Evolutionary conservation across 2,329 filamentous ascomycete genomes (phyloP).

Genomic region (Xenoacremonium recifei): DNA sequence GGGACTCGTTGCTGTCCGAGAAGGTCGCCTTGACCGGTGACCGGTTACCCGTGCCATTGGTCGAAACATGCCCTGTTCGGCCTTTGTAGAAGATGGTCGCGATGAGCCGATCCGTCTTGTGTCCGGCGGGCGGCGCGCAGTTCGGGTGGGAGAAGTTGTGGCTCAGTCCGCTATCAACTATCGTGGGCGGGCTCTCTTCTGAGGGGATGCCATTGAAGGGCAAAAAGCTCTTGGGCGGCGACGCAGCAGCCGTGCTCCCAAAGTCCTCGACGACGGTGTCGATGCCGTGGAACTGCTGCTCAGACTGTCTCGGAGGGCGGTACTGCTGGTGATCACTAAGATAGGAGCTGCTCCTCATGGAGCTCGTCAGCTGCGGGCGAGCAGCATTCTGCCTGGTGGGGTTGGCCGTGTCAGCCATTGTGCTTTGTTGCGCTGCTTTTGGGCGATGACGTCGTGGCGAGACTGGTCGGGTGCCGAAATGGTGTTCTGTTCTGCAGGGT

Average conservation of each 20-base stretch:
- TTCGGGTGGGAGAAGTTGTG: conserved; percentile 64
- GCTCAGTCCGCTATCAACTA: conserved; percentile 61
- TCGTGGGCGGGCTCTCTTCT: conserved; percentile 55
- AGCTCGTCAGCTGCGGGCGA: conserved; percentile 48
- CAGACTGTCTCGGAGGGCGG: conserved; percentile 53
- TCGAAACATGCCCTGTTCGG: conserved; percentile 22
- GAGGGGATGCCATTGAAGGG: conserved; percentile 62
- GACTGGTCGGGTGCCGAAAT: too few relatives aligned
- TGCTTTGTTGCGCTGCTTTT: too few relatives aligned
- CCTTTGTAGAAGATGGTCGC: conserved; percentile 65
- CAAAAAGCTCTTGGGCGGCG: conserved; percentile 40
- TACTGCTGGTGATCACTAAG: conserved; percentile 64
- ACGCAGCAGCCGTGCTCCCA: conserved; percentile 33
- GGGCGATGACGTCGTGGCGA: too few relatives aligned
- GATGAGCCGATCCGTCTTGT: conserved; percentile 50
- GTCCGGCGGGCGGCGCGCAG: conserved; percentile 53
- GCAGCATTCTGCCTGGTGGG: conserved; percentile 32
- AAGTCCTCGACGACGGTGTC: conserved; percentile 63
- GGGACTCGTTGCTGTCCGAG: conserved; percentile 32
- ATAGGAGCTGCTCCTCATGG: conserved; percentile 61
- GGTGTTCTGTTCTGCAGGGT: too few relatives aligned
- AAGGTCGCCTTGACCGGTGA: conserved; percentile 27
- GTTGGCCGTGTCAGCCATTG: conserved; percentile 33
- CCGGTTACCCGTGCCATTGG: not conserved
- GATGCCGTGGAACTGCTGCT: conserved; percentile 57